Percentiles rank a stretch among this genome's conserved stretches.
These are phyloP conservation scores for Jaenimonas drosophilae DNA, from an alignment of 208 protist species.

Conservation along the genomic window DNA sequence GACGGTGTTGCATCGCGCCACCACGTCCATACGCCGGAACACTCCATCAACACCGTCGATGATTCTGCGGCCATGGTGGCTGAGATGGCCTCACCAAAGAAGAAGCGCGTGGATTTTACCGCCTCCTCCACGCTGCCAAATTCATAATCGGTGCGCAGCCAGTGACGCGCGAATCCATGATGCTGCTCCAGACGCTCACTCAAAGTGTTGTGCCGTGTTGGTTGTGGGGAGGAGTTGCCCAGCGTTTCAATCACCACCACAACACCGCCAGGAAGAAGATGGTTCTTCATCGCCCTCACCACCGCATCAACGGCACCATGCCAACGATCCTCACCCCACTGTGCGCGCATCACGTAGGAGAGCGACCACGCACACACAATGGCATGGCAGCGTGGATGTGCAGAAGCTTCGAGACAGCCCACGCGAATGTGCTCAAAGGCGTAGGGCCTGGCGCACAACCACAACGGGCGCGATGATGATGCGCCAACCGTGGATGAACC, in stretches of 20 bases:
- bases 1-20: too few relatives aligned
- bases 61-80: conserved; percentile 4
- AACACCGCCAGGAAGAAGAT: conserved; percentile 34
- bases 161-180: conserved; percentile 42
- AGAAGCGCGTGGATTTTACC: conserved; percentile 55
- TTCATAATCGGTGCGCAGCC: conserved; percentile 77
- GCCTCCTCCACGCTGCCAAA: conserved; percentile 45
- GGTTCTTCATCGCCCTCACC: conserved; percentile 16
- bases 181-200: conserved; percentile 38
- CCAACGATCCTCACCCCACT: conserved; percentile 62
- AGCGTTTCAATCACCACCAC: conserved; percentile 78
- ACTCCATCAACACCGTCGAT: conserved; percentile 43
- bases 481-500: background rate
- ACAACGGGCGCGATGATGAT: conserved; percentile 38
- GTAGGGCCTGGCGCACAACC: conserved; percentile 24
- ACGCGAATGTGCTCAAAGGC: conserved; percentile 10
- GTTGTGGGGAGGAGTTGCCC: conserved; percentile 36
- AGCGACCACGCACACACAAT: conserved; percentile 80
- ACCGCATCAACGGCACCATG: conserved; percentile 41
- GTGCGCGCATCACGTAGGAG: conserved; percentile 70
- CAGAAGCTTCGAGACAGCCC: conserved; percentile 7
- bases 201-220: conserved; percentile 59
- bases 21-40: conserved; percentile 71
- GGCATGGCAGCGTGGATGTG: conserved; percentile 30
- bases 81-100: conserved; percentile 53